These are phyloP conservation scores for Colletotrichum noveboracense DNA, from an alignment of 2,329 filamentous ascomycete genomes.

Conservation along the genomic window DNA sequence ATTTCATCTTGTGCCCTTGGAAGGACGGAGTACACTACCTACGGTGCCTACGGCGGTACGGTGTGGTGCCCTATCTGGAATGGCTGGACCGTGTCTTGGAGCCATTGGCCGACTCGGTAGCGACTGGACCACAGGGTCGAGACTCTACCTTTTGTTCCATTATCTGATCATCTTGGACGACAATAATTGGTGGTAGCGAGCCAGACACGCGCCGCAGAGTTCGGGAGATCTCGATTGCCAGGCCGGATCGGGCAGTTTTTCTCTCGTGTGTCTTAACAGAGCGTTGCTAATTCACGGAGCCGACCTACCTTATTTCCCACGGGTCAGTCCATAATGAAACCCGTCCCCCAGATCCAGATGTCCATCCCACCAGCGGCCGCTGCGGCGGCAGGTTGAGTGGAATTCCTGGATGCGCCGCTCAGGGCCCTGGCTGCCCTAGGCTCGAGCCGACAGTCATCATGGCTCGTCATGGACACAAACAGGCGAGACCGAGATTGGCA, in stretches of 20 bases:
- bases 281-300: background rate
- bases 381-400: background rate
- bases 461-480: background rate
- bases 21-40: background rate
- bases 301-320: slow-evolving; percentile 1
- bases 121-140: background rate
- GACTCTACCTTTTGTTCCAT: background rate
- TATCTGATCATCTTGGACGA: background rate
- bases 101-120: background rate
- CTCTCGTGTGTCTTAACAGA: background rate
- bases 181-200: background rate
- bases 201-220: background rate
- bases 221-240: slow-evolving; percentile 12
- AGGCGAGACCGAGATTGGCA: slow-evolving; percentile 10
- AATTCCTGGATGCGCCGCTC: background rate
- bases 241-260: slow-evolving; percentile 3
- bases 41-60: background rate
- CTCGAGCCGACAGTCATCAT: background rate
- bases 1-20: background rate
- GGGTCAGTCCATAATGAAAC: background rate
- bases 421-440: background rate
- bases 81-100: background rate
- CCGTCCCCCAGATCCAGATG: background rate
- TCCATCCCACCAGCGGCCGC: background rate
- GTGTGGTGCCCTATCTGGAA: background rate